Evolutionary conservation across 2,329 filamentous ascomycete species (phyloP), one percentile per base, ranked within the genome.

Genomic region (Cladobotryum protrusum): DNA sequence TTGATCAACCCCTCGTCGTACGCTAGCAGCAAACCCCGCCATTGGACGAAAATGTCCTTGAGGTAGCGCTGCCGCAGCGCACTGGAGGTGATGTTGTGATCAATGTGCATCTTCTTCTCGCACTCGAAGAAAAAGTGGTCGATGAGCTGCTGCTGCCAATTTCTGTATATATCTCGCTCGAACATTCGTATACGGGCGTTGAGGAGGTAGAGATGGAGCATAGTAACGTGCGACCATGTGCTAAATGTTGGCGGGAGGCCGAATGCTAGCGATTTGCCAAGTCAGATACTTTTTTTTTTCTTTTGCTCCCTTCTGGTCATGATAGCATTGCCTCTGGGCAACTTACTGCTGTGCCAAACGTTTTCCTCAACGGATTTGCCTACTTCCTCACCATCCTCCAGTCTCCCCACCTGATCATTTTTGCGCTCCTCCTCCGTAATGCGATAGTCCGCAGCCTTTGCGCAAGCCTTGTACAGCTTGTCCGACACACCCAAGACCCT

Each of bases 91-190:
- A 85, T 77, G 57, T 85, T 85, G 75, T 96, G 92, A 65, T 85
- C 81, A 54, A 87, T 75, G 54, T 87, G 86, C 81, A 95, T 92
- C 62, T 83, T 81, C 67, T 87, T 84, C 72, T 95, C 89, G 61
- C 87, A 87, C 61, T 87, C 85, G 73, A 88, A 89, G 75, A 92
- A 97, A 76, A 95, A 96, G 69, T 97, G 90, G 71, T 99, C 91
- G 43, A 93, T 82, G 55, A 99, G 78, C 71, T 96, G 88, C 62
- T 90, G 87, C 67, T 95, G 89, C 83, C 90, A 96, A 50, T 82
- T 79, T 53, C 81, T 78, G 58, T 87, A 83, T 57, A 80, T 76
- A 18, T 85, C 79, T 48, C 76, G 73, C 18, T 88, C 84, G 59
- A 96, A 81, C 67, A 84, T 85, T 56, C 93, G 87, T 59, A 96